Evolutionary conservation across 1,139 yeast genomes (phyloP), one percentile per base, ranked within the genome.

Genomic region (Protomyces gravidus): DNA sequence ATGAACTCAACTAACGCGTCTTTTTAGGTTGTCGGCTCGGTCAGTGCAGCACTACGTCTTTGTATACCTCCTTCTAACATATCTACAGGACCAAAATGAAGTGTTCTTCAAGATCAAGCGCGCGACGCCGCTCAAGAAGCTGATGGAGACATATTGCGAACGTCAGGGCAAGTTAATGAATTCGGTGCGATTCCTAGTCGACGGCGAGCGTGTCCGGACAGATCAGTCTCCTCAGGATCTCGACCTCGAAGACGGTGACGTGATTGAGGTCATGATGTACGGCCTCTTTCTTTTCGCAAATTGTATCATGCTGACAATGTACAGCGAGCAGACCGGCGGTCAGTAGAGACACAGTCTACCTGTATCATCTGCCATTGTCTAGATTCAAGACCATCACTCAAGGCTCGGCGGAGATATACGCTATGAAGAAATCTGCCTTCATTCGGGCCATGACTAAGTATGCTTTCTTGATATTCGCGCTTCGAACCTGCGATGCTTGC

Each of bases 81-180:
- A 13, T n/a, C 42, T 15, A 28, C 46, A 61, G 63, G 59, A 65
- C 50, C 80, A 84, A 59, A 86, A 95, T 39, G 98, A 94, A 73
- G 92, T 94, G 65, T 90, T 86, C 74, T 94, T 94, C 83, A 90
- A 92, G 75, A 90, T 94, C 74, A 90, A 90, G 76, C 82, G 89
- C 73, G 80, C 90, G 60, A 94, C 98, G 4, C 96, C 94, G 50
- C 79, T 94, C 79, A 87, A 83, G 74, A 87, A 96, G 76, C 83
- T 94, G 68, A 92, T 94, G 90, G 97, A 92, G 70, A 96, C 97
- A 5, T 94, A 90, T 73, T 94, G 97, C 73, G 90, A 90, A 76
- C 86, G 98, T 77, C 96, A 92, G 71, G 97, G 98, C 55, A 92
- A 90, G 72, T 84, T 86, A 66, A 76, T 85, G 72, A 82, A 81